These are phyloP conservation scores for Geranomyces michiganensis DNA, from an alignment of 192 early-diverging fungal species.

Conservation along the genomic window DNA sequence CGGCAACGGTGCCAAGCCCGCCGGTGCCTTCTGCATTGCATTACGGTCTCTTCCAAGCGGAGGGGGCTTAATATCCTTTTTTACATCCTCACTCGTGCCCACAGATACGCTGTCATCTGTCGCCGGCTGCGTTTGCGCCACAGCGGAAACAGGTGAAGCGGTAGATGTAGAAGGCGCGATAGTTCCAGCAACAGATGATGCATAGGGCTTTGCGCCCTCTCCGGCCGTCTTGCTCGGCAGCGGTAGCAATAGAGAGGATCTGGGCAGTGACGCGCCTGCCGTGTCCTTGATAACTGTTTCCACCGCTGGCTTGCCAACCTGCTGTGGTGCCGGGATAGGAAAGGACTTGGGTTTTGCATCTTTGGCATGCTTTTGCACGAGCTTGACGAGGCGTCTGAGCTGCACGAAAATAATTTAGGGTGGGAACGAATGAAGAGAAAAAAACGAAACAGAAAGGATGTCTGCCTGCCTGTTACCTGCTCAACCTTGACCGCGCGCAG, in stretches of 20 bases:
- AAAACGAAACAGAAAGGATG: background rate
- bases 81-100: too few relatives aligned
- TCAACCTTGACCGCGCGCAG: constrained; percentile 25
- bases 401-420: background rate
- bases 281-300: background rate
- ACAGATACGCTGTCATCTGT: too few relatives aligned
- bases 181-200: background rate
- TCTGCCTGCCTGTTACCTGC: constrained; percentile 21
- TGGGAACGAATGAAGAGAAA: background rate
- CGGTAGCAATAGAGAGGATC: background rate
- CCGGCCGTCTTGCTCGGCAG: background rate
- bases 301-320: background rate
- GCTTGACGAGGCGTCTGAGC: background rate
- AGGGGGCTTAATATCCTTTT: too few relatives aligned
- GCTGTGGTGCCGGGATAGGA: background rate
- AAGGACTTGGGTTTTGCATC: background rate
- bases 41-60: background rate
- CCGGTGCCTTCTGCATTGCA: background rate
- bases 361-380: background rate
- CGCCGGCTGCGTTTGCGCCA: too few relatives aligned
- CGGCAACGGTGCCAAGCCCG: background rate
- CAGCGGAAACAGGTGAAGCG: too few relatives aligned
- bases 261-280: background rate
- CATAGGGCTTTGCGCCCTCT: background rate
- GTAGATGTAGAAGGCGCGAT: background rate